Base-by-base conservation (phyloP, 805 yeast genomes). In the Metschnikowia peoriensis region DNA sequence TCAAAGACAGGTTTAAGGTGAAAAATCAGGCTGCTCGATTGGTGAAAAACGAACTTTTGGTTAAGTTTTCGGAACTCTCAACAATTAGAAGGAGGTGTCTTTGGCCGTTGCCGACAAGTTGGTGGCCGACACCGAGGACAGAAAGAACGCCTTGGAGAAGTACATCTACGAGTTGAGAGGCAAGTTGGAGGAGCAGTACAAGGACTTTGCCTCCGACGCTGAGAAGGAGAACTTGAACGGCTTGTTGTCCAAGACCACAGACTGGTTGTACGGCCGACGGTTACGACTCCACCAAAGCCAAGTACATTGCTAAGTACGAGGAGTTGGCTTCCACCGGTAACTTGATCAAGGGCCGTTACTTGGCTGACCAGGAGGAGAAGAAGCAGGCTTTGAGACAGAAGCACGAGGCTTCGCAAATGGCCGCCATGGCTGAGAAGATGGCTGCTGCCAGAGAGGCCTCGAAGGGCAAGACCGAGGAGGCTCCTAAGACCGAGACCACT, bases 241-340 rank as follows among this genome's bases (percentile, higher is more conserved):
- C 55, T 80, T 87, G 80, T 82, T 94, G 69, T 70, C 80, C 67
- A 86, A 85, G 72, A 84, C 98, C 61, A 99, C 94, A 82, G 97
- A 93, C 69, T 94, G 99, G 99, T 84, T 94, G 67, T 94, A 94
- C 75, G 96, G 88, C n/a, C 57, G 99, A 91, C 52, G 98, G 98
- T 68, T 91, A 89, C 70, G 99, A 94, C 73, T 83, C 97, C 58
- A 81, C 92, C 67, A 92, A 94, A 84, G 99, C 94, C 65, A 89
- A 88, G 72, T 94, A 93, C 81, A 86, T 96, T 75, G 98, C 99
- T 68, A 92, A 89, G 77, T 91, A 91, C 77, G 98, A 94, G 78
- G 99, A 94, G 76, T 85, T 94, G 67, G 96, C 97, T 44, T 82
- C 96, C 41, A 79, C 86, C 63, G 99, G 99, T 73, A 93, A 94